phyloP scores from a whole-genome alignment of 169 alveolate species.

The Cryptosporidium bovis region DNA sequence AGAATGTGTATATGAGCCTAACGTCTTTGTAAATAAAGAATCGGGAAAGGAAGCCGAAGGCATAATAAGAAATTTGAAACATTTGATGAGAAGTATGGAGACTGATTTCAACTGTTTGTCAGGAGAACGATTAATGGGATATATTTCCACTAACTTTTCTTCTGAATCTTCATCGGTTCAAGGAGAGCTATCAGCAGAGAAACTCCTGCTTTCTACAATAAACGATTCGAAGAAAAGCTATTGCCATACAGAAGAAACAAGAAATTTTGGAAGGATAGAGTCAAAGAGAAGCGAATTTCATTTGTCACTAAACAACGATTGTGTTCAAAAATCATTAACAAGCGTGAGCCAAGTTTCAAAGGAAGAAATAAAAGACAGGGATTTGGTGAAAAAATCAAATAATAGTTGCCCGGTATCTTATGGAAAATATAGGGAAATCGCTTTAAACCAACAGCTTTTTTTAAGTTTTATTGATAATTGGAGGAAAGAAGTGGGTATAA shows the following conservation, averaged over 20 bases:
- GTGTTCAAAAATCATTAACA: background rate
- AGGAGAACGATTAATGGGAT: slow-evolving; percentile 39
- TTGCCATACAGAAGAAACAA: background rate
- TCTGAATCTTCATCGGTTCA: slow-evolving; percentile 3
- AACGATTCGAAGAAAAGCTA: background rate
- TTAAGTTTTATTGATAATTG: slow-evolving; percentile 21
- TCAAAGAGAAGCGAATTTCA: background rate
- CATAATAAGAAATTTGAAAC: slow-evolving; percentile 28
- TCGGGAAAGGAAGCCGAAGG: background rate
- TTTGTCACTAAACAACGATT: background rate
- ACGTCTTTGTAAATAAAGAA: slow-evolving; percentile 1
- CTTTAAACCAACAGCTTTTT: slow-evolving; percentile 34
- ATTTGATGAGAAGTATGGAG: slow-evolving; percentile 53
- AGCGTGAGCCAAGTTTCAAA: background rate
- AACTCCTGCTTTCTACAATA: background rate
- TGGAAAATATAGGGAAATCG: slow-evolving; percentile 51
- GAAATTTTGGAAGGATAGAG: background rate
- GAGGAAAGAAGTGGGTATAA: slow-evolving; percentile 42
- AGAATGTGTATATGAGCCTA: slow-evolving; percentile 58
- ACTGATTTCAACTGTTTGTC: slow-evolving; percentile 64
- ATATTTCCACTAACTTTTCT: slow-evolving; percentile 29
- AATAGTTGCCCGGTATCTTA: slow-evolving; percentile 10
- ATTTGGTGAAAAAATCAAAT: background rate
- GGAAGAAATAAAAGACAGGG: background rate
- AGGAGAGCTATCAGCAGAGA: slow-evolving; percentile 1